phyloP scores from a whole-genome alignment of 805 yeast genomes.

The Nematodospora valgi region DNA sequence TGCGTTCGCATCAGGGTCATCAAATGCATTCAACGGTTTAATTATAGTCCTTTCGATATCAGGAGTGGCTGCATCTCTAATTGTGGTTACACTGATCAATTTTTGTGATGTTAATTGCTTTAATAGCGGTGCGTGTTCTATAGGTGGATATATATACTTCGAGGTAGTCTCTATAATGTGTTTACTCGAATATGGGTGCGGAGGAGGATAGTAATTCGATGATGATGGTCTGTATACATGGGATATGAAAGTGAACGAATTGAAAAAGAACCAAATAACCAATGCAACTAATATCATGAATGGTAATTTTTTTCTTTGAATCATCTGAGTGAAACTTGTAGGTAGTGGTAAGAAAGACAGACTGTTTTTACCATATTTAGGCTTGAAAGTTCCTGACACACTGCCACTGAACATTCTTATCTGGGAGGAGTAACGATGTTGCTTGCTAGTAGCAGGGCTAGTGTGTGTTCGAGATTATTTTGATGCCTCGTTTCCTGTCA shows the following conservation, averaged over 20 bases:
- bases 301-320: constrained; percentile 15
- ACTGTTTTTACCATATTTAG: constrained; percentile 20
- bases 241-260: constrained; percentile 16
- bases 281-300: constrained; percentile 13
- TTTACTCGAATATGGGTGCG: constrained; percentile 31
- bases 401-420: no score
- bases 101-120: constrained; percentile 53
- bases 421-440: no score
- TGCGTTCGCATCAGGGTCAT: constrained; percentile 34
- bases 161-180: constrained; percentile 43
- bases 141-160: constrained; percentile 65
- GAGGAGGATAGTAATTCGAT: constrained; percentile 23
- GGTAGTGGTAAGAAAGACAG: constrained; percentile 27
- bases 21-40: constrained; percentile 39
- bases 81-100: constrained; percentile 48
- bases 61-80: constrained; percentile 42
- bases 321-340: constrained; percentile 20
- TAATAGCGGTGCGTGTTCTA: constrained; percentile 63
- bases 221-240: constrained; percentile 5
- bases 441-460: no score
- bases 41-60: constrained; percentile 33
- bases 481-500: no score
- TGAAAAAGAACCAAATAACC: constrained; percentile 19
- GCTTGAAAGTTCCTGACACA: no score
- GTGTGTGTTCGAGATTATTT: no score